These are phyloP conservation scores for Chytridium lagenaria DNA, from an alignment of 371 early-diverging fungal species.

Conservation along the genomic window DNA sequence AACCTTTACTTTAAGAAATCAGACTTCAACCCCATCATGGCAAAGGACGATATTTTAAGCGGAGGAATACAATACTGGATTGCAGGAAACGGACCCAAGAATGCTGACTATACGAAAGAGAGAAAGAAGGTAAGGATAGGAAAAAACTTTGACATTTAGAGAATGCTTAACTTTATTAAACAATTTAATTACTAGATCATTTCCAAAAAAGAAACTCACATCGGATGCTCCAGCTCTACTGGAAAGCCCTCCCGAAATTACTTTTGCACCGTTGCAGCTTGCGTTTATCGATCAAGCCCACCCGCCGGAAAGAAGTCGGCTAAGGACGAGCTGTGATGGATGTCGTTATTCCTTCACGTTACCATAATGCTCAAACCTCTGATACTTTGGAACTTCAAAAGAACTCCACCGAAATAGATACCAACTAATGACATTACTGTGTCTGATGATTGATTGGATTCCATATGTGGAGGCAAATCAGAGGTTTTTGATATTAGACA, in stretches of 20 bases:
- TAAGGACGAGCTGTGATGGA: background rate
- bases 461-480: no score
- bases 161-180: no score
- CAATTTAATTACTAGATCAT: background rate
- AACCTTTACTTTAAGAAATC: background rate
- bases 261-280: background rate
- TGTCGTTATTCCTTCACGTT: background rate
- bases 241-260: background rate
- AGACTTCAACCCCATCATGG: background rate
- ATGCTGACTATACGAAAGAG: background rate
- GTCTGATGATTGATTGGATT: no score
- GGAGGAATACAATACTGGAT: background rate
- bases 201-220: background rate
- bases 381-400: no score
- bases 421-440: no score
- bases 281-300: background rate
- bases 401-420: no score
- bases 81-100: background rate
- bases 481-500: no score
- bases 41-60: background rate
- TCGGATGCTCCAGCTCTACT: background rate
- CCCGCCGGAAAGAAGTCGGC: background rate
- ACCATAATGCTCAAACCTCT: background rate
- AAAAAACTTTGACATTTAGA: no score
- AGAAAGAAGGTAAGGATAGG: conserved; percentile 3